Conservation (phyloP, 2,329 filamentous ascomycete species). For the Curvularia hawaiiensis region DNA sequence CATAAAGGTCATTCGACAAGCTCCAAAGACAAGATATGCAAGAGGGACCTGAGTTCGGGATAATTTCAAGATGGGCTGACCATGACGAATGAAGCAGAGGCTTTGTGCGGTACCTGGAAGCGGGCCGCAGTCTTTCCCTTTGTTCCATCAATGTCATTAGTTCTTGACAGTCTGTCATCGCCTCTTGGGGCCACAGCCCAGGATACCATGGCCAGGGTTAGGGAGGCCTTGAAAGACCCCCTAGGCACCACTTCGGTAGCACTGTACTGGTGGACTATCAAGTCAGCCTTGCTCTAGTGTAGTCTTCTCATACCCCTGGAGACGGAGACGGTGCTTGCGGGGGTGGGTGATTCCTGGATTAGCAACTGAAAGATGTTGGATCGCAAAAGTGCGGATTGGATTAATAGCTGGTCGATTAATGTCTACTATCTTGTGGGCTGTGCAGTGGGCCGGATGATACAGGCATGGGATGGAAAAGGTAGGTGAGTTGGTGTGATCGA, state of each 20-base stretch:
- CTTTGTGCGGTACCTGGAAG: neutral
- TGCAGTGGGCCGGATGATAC: neutral
- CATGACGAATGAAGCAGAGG: neutral
- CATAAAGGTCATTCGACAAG: neutral
- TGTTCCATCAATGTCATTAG: neutral
- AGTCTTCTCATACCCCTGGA: neutral
- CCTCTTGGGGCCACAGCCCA: neutral
- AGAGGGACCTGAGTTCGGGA: neutral
- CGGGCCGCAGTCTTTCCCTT: conserved; percentile 3
- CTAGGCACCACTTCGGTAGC: neutral
- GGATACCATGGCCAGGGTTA: neutral
- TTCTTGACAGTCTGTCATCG: neutral
- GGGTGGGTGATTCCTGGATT: neutral
- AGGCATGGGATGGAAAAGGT: neutral
- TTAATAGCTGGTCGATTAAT: neutral
- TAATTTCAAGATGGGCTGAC: neutral
- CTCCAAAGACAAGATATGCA: neutral
- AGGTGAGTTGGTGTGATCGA: neutral
- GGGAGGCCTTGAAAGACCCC: neutral
- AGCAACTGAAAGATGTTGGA: neutral
- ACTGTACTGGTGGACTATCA: neutral
- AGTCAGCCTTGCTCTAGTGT: conserved; percentile 11
- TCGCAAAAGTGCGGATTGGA: neutral
- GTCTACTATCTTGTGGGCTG: neutral
- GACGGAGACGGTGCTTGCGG: neutral